A percentile compares a stretch with the other conserved stretches of the same genome.
These are phyloP conservation scores for Boletellus ananas DNA, from an alignment of 768 basidiomycete genomes.

Conservation along the genomic window DNA sequence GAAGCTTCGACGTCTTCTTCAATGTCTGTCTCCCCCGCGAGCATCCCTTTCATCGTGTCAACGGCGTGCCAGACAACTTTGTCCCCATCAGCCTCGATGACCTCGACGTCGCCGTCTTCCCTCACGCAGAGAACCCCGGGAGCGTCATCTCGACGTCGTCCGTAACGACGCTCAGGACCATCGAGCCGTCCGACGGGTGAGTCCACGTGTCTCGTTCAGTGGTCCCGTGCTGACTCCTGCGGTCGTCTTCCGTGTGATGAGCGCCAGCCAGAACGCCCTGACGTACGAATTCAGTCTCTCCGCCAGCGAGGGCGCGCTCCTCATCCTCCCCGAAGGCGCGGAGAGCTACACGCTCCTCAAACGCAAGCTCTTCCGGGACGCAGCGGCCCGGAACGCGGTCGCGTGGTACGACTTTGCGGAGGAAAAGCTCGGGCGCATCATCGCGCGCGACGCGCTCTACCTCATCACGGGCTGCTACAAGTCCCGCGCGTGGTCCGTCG, in stretches of 20 bases:
- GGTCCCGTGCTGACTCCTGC: too few relatives aligned
- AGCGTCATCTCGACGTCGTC: conserved; percentile 10
- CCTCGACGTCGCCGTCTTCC: conserved; percentile 3
- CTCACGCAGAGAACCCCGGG: conserved; percentile 8
- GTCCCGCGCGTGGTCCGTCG: too few relatives aligned
- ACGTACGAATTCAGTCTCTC: conserved; percentile 12
- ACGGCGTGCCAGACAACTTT: conserved; percentile 27
- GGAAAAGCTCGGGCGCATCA: too few relatives aligned
- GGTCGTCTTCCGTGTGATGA: background rate
- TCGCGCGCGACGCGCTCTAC: too few relatives aligned
- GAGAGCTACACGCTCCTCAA: background rate
- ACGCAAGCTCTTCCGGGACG: too few relatives aligned
- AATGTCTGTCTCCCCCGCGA: conserved; percentile 30
- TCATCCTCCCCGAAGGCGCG: conserved; percentile 30
- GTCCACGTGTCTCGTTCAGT: background rate
- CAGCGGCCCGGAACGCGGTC: too few relatives aligned
- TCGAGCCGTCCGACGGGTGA: background rate
- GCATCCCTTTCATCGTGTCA: conserved; percentile 15
- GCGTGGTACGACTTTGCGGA: too few relatives aligned
- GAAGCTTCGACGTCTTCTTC: conserved; percentile 36
- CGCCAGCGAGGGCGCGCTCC: conserved; percentile 26
- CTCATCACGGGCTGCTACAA: too few relatives aligned
- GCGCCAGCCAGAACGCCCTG: background rate
- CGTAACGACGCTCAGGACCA: conserved; percentile 1
- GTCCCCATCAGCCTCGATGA: conserved; percentile 12